Base-by-base conservation (phyloP, 2,329 filamentous ascomycete genomes). In the Chaetomium sp. region DNA sequence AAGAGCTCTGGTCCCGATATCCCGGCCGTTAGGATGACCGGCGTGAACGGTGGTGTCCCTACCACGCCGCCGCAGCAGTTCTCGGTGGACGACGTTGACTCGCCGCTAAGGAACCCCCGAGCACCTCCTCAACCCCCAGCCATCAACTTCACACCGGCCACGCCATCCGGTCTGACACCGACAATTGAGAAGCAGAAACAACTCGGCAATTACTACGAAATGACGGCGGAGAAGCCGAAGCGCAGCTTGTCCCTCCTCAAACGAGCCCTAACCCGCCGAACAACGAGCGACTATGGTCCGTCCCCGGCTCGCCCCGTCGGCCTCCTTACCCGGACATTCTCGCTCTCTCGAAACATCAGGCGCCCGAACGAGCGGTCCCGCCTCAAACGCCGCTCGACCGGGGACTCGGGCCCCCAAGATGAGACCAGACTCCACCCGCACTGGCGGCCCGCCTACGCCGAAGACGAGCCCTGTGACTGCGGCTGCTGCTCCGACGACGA, bases 121-220 rank as follows among this genome's bases (percentile, higher is more conserved):
- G 79, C 78, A 67, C 84, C 82, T 7, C 83, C 83, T 16, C 69
- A 76, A 33, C 78, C 76, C 6, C 81, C 80, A 10, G 76, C 75
- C 1, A 82, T 89, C 69, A 82, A 85, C 63, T 85, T 89, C 65
- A 88, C 86, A 38, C 86, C 86, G 0, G 85, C 86, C 29, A 88
- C 86, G 0, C 86, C 86, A 3, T 87, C 85, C 1, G 86, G 83
- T 1, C 71, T 83, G 51, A 87, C 85, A 1, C 85, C 86, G 10
- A 77, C 81, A 1, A 71, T 79, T 2, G 85, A 87, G 67, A 82
- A 80, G 70, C 77, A 82, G 62, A 78, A 78, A 27, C 81, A 81
- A 69, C 74, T 85, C 25, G 85, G 85, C 0, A 86, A 84, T 66
- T 84, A 82, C 58, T 83, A 82, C 59, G 83, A 84, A 31, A 76